phyloP scores from a whole-genome alignment of 1,139 yeast genomes.

The Debaryomyces psychrophilus region DNA sequence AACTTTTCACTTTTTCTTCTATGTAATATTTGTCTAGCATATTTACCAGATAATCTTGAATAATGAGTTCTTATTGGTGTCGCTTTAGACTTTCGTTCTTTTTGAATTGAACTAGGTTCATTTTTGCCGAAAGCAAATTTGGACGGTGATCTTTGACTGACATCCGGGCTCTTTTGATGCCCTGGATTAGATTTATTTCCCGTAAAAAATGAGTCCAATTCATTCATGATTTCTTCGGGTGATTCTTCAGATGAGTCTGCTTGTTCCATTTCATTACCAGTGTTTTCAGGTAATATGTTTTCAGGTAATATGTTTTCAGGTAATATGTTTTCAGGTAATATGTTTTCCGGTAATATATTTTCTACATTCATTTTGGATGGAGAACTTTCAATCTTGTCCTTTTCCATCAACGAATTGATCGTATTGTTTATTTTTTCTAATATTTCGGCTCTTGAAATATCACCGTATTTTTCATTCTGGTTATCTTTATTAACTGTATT shows the following conservation, averaged over 20 bases:
- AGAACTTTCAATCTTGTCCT: constrained; percentile 10
- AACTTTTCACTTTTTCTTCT: constrained; percentile 12
- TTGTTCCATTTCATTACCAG: constrained; percentile 4
- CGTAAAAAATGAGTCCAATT: constrained; percentile 23
- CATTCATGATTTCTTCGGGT: constrained; percentile 26
- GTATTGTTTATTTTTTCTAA: constrained; percentile 24
- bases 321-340: too few species aligned
- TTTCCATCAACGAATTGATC: constrained; percentile 18
- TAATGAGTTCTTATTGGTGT: constrained; percentile 22
- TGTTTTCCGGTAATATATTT: constrained; percentile 17
- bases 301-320: too few species aligned
- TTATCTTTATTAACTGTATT: not conserved
- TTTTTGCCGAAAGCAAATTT: not conserved
- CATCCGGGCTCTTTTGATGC: constrained; percentile 3
- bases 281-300: constrained; percentile 17
- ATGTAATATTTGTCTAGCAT: constrained; percentile 19
- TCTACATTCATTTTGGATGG: constrained; percentile 2
- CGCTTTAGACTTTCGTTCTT: constrained; percentile 7
- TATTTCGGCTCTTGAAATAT: constrained; percentile 22
- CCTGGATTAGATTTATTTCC: constrained; percentile 1
- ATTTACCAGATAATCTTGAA: constrained; percentile 21
- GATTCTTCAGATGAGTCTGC: constrained; percentile 14
- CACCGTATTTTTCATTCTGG: constrained; percentile 8
- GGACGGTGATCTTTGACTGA: not conserved
- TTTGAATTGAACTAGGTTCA: not conserved